These are phyloP conservation scores for Ophiosphaerella herpotricha DNA, from an alignment of 2,329 filamentous ascomycete species.

Conservation along the genomic window DNA sequence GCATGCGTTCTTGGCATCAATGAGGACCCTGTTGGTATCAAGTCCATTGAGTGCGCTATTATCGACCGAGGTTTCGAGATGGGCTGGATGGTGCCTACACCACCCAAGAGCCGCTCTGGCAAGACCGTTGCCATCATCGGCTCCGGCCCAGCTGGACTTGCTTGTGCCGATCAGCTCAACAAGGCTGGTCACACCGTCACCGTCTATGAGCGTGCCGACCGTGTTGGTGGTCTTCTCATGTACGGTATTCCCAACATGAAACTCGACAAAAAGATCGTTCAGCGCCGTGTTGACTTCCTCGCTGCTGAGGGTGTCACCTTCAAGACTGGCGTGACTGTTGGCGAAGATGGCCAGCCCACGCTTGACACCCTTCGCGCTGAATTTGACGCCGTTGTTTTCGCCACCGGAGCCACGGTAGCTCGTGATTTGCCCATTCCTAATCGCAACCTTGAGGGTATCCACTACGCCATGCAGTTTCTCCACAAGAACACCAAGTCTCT, in stretches of 20 bases:
- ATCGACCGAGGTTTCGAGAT: constrained; percentile 97
- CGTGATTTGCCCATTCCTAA: constrained; percentile 90
- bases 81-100: constrained; percentile 93
- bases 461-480: constrained; percentile 97
- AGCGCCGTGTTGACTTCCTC: constrained; percentile 95
- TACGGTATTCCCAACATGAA: constrained; percentile 99
- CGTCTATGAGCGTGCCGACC: constrained; percentile 90
- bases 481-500: constrained; percentile 98
- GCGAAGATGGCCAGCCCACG: constrained; percentile 71
- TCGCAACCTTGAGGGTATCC: constrained; percentile 85
- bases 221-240: constrained; percentile 90
- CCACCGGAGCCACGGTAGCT: constrained; percentile 90
- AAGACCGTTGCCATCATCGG: constrained; percentile 90
- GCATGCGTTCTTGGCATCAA: constrained; percentile 96
- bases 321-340: constrained; percentile 76
- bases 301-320: constrained; percentile 84
- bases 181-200: constrained; percentile 86
- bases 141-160: constrained; percentile 88
- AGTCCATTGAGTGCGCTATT: constrained; percentile 97
- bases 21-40: constrained; percentile 95
- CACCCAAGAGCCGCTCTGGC: constrained; percentile 79
- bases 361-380: constrained; percentile 73
- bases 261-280: constrained; percentile 95
- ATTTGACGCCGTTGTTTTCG: constrained; percentile 85
- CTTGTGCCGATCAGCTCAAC: constrained; percentile 91